Evolutionary conservation across 2,329 filamentous ascomycete genomes (phyloP), one percentile per base, ranked within the genome.

Genomic region (Stylonectria norvegica): DNA sequence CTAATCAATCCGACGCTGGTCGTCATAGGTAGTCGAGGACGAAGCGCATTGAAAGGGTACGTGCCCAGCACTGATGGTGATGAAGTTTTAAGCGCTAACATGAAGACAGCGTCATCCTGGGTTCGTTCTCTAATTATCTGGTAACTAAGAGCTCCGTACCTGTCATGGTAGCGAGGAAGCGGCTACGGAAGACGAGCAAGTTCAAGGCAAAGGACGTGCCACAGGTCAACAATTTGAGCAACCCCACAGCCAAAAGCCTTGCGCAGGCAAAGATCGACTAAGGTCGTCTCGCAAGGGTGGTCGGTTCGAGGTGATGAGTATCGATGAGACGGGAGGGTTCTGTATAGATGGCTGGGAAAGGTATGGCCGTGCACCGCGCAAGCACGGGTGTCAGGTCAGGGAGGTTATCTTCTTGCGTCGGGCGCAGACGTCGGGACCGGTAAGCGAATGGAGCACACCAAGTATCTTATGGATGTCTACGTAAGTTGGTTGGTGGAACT

Each of bases 141-240:
- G 90, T 98, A 20, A 95, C 89, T 25, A 97, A 97, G 69, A 95
- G 89, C 49, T 95, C 88, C 3, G 89, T 95, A 12, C 93, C 93
- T 0, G 93, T 98, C 45, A 98, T 98, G 93, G 93, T 97, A 23
- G 93, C 93, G 6, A 76, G 93, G 43, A 96, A 95, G 71, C 85
- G 87, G 42, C 73, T 96, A 30, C 77, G 86, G 34, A 95, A 95
- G 65, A 86, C 94, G 67, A 83, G 80, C 62, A 90, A 91, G 62
- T 86, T 85, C 62, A 86, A 85, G 65, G 79, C 79, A 45, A 59
- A 56, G 37, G 79, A 81, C 30, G 70, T 87, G 45, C 81, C 81
- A 43, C 79, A 93, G 49, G 83, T 88, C 48, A 95, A 95, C 65
- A 91, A 94, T 53, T 73, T 95, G 40, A 79, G 76, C 49, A 85